A percentile compares a stretch with the other conserved stretches of the same genome.
Conservation (phyloP, 2,329 filamentous ascomycete genomes). For the Hypoxylon sp. region DNA sequence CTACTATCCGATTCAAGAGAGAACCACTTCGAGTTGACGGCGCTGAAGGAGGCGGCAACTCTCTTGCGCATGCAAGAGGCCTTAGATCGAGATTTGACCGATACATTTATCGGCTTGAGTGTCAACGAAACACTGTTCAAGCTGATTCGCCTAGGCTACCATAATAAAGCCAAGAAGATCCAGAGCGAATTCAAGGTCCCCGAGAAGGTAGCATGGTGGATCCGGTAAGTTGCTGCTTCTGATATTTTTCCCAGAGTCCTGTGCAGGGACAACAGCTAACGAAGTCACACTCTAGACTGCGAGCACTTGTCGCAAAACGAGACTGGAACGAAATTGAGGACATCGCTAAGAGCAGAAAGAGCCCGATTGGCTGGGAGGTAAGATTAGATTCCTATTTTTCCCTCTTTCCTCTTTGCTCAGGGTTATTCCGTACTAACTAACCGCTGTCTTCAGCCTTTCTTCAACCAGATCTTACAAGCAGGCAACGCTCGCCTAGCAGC, state of each 20-base stretch:
- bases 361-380: conserved; percentile 96
- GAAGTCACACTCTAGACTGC: conserved; percentile 69
- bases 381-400: conserved; percentile 54
- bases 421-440: conserved; percentile 29
- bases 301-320: conserved; percentile 88
- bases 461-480: conserved; percentile 87
- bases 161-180: conserved; percentile 87
- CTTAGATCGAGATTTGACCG: conserved; percentile 85
- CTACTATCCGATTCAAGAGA: conserved; percentile 89
- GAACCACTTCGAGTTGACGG: conserved; percentile 77
- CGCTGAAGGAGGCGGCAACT: conserved; percentile 83
- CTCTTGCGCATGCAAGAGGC: conserved; percentile 88
- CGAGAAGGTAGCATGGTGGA: conserved; percentile 93
- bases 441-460: conserved; percentile 79
- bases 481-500: conserved; percentile 91
- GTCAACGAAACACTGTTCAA: conserved; percentile 95
- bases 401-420: background rate
- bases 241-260: background rate
- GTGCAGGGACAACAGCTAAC: conserved; percentile 12
- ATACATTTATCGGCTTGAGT: conserved; percentile 84
- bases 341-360: conserved; percentile 82
- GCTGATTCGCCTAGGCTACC: conserved; percentile 84
- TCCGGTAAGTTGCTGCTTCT: conserved; percentile 63
- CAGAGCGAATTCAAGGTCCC: conserved; percentile 93
- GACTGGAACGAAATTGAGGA: conserved; percentile 96